Evolutionary conservation across 306 rosid genomes (phyloP).

Genomic region (Cyamopsis tetragonoloba): DNA sequence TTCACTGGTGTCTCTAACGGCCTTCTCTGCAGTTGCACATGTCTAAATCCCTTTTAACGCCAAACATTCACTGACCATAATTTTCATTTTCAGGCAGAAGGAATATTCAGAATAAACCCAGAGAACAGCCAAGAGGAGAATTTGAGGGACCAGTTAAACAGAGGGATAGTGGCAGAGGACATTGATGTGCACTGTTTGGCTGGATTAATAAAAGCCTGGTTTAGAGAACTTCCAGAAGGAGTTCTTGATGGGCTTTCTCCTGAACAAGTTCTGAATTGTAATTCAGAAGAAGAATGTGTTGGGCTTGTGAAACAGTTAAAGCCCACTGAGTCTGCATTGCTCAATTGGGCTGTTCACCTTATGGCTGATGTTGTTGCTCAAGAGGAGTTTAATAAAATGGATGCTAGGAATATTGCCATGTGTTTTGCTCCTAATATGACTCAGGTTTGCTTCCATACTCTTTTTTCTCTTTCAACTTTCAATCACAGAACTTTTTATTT

Average conservation of each 20-base stretch:
- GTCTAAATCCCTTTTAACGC: no score
- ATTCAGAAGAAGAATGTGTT: conserved; percentile 78
- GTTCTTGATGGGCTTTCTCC: conserved; percentile 95
- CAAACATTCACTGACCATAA: neutral
- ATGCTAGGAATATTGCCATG: conserved; percentile 94
- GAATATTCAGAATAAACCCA: conserved; percentile 86
- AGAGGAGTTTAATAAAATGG: conserved; percentile 88
- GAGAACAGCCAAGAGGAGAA: conserved; percentile 85
- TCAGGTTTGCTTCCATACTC: conserved; percentile 40
- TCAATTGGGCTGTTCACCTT: conserved; percentile 89
- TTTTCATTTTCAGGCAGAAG: conserved; percentile 63
- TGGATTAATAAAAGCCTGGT: conserved; percentile 94
- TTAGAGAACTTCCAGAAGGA: conserved; percentile 93
- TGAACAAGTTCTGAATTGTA: conserved; percentile 86
- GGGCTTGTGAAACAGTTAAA: conserved; percentile 75
- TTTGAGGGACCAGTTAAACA: conserved; percentile 75
- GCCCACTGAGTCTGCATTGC: conserved; percentile 71
- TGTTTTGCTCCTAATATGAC: conserved; percentile 99
- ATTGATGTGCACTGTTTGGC: conserved; percentile 94
- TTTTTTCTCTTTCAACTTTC: neutral
- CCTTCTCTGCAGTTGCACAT: no score
- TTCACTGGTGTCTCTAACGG: no score
- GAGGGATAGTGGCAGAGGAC: conserved; percentile 78
- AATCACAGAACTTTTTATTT: neutral
- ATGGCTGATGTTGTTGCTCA: conserved; percentile 97